Evolutionary conservation across 176 grass and related monocot genomes (phyloP), one percentile per base, ranked within the genome.

Genomic region (Aegilops bicornis): DNA sequence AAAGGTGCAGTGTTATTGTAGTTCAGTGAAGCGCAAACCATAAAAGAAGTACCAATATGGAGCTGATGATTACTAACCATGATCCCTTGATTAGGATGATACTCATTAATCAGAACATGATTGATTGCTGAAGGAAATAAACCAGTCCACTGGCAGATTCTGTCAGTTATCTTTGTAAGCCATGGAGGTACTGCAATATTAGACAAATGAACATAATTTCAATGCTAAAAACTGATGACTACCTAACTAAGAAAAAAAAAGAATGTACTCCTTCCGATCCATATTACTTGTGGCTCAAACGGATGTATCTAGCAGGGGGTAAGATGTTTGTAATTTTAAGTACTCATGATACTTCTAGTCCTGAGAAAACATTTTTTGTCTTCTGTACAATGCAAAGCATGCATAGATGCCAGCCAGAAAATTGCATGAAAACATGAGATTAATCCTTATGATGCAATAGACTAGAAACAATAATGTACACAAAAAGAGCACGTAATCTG

Each of bases 81-180:
- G 77, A 98, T 96, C 37, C 96, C 96, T 94, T 98, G 92, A 88
- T 96, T 69, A 84, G 93, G 87, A 77, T 89, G 82, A 88, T 98
- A 98, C 83, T 96, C 92, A 78, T 98, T 96, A 65, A 98, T 94
- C 3, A 96, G 88, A 71, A 96, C 96, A 92, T 94, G 93, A 80
- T 96, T 98, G 64, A 96, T 92, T 40, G 91, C 74, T 60, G 90
- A 98, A 58, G 93, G 90, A 92, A 96, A 98, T 82, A 98, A 94
- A 20, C 86, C 69, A 2, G 87, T 94, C 76, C 91, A 92, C 68
- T 92, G 86, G 78, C 76, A 82, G 40, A 98, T 96, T 87, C 82
- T 93, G 11, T 83, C 64, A 9, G 93, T 98, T 91, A 96, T 92
- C 71, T 92, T 94, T 20, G 64, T 92, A 79, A 96, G 90, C 93